Percentiles rank a stretch among this genome's conserved stretches.
phyloP scores from a whole-genome alignment of 225 moss, liverwort and hornwort species.

The Asterella californica region DNA sequence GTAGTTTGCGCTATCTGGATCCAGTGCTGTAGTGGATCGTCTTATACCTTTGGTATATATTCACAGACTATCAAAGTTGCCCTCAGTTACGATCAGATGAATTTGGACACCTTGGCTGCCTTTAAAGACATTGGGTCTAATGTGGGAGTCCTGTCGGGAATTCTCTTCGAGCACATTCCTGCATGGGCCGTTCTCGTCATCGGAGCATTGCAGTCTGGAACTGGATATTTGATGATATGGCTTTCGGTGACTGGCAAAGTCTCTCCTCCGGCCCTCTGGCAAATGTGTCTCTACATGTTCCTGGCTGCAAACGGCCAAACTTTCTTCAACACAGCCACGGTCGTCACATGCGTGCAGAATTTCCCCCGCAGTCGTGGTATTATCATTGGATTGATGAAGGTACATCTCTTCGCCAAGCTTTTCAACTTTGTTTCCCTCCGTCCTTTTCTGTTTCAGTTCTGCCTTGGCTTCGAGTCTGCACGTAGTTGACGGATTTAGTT shows the following conservation, averaged over 20 bases:
- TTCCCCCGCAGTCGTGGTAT: slow-evolving; percentile 60
- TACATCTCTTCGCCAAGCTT: background rate
- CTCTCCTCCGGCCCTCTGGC: slow-evolving; percentile 51
- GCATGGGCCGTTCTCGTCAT: slow-evolving; percentile 47
- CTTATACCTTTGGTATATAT: slow-evolving; percentile 64
- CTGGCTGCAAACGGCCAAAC: slow-evolving; percentile 54
- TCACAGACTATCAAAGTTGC: slow-evolving; percentile 52
- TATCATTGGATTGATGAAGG: slow-evolving; percentile 68
- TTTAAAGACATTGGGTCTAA: slow-evolving; percentile 64
- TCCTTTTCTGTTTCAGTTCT: background rate
- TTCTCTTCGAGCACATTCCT: slow-evolving; percentile 53
- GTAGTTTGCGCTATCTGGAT: slow-evolving; percentile 67
- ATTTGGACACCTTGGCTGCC: slow-evolving; percentile 49
- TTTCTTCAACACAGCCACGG: slow-evolving; percentile 59
- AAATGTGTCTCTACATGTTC: slow-evolving; percentile 57
- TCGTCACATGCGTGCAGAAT: slow-evolving; percentile 67
- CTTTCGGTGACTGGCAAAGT: slow-evolving; percentile 44
- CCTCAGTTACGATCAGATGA: slow-evolving; percentile 53
- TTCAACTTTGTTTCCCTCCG: background rate
- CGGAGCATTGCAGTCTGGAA: slow-evolving; percentile 40
- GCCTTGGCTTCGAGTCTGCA: background rate
- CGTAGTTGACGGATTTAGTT: no score
- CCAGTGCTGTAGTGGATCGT: slow-evolving; percentile 47
- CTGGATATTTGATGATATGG: slow-evolving; percentile 59
- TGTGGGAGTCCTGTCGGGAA: slow-evolving; percentile 54